Conservation (phyloP, 1,284 basidiomycete species). For the Irpex sp. region DNA sequence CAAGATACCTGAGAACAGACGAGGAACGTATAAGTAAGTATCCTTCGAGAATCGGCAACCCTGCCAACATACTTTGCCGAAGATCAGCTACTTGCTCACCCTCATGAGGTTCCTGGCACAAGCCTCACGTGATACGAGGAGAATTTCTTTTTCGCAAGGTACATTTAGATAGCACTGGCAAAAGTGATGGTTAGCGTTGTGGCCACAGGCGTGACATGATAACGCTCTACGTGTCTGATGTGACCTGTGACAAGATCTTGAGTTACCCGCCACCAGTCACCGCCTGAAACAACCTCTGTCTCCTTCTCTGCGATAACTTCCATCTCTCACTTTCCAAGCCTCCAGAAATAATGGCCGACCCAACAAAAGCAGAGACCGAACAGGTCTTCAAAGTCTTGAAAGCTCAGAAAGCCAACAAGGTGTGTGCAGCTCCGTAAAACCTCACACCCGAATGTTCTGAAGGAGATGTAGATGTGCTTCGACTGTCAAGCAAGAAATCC, state of each 20-base stretch:
- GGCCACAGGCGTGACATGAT: background rate
- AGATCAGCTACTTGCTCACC: too few relatives aligned
- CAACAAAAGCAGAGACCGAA: slow-evolving; percentile 76
- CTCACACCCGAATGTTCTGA: slow-evolving; percentile 1
- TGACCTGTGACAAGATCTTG: background rate
- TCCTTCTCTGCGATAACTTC: background rate
- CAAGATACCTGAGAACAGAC: too few relatives aligned
- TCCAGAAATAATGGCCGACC: slow-evolving; percentile 53
- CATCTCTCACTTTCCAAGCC: background rate
- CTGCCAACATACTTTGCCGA: too few relatives aligned
- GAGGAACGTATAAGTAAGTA: too few relatives aligned
- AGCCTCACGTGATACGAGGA: too few relatives aligned
- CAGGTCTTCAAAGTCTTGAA: slow-evolving; percentile 75
- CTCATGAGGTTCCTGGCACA: too few relatives aligned
- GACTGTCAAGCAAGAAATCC: slow-evolving; percentile 97
- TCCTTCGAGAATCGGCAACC: too few relatives aligned
- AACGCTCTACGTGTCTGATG: background rate
- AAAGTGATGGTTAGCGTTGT: background rate
- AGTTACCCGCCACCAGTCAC: background rate
- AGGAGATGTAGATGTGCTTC: slow-evolving; percentile 78
- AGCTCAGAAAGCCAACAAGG: slow-evolving; percentile 88
- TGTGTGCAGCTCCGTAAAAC: slow-evolving; percentile 38
- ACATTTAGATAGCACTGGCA: too few relatives aligned
- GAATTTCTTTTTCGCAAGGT: too few relatives aligned
- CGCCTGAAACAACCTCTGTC: background rate